Evolutionary conservation across 1,139 yeast species (phyloP), one percentile per base, ranked within the genome.

Genomic region (Debaryomyces singareniensis): DNA sequence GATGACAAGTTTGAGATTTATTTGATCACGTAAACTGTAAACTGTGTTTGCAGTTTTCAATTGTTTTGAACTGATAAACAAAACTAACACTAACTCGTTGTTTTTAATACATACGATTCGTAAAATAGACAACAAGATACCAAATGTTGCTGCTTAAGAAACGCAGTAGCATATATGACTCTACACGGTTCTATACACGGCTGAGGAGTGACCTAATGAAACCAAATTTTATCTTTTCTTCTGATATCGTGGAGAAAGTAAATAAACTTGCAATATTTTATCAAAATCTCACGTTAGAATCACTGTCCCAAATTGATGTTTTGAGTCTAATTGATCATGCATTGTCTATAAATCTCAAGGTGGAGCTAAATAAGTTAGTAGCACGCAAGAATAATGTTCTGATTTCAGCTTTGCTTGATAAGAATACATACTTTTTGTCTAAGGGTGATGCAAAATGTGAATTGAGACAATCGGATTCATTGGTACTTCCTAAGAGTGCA

Each of bases 211-310:
- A 63, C 42, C 45, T 51, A 4, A 45, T 54, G 31, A 58, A 55
- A 36, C 72, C 72, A 24, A 64, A 62, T 40, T 59, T 64, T 35
- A 44, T 66, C 16, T 61, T 60, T 35, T 53, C 65, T 5, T 61
- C 68, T 9, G 63, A 65, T 35, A 54, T 66, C 6, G 49, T 54
- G 0, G 47, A 45, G 15, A 49, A 48, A 32, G 42, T 55, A 4
- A 25, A 14, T 13, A 29, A 16, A 15, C 10, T 34, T n/a, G 36
- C 26, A 5, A 14, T 27, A 7, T 27, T 24, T 15, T 34, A 27
- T 24, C 13, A 20, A 20, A 25, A 15, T 30, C 25, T 34, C 10
- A 27, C 27, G 5, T 26, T 32, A 11, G 38, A 37, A 15, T 24
- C 29, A 13, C 20, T 29, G 13, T 37, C 33, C 20, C 29, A 27